These are phyloP conservation scores for Lactarius deliciosus DNA, from an alignment of 768 basidiomycete genomes.

Conservation along the genomic window DNA sequence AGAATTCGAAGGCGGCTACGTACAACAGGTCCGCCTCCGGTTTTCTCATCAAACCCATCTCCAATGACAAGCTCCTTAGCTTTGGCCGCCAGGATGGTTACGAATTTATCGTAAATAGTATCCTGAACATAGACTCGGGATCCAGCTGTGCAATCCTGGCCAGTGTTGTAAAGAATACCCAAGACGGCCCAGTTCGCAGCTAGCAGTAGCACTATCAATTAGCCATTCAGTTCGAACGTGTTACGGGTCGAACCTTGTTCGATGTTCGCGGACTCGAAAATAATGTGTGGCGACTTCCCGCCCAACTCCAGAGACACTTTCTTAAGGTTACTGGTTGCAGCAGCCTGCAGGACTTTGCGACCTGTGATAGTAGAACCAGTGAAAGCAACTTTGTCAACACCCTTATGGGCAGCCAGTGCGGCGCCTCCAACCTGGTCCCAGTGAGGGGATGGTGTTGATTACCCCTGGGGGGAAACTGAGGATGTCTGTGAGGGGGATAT, in stretches of 20 bases:
- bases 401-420: constrained; percentile 75
- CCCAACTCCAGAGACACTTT: constrained; percentile 96
- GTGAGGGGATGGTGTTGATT: constrained; percentile 82
- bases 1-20: constrained; percentile 30
- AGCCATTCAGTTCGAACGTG: not conserved
- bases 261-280: constrained; percentile 90
- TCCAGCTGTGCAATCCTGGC: constrained; percentile 94
- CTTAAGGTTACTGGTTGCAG: constrained; percentile 91
- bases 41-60: constrained; percentile 74
- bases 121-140: constrained; percentile 90
- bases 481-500: constrained; percentile 16
- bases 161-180: constrained; percentile 84
- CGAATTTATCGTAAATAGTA: constrained; percentile 81
- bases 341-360: constrained; percentile 86
- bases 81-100: constrained; percentile 61
- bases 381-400: constrained; percentile 94
- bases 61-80: constrained; percentile 72
- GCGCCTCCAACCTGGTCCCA: constrained; percentile 82
- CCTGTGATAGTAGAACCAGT: constrained; percentile 92
- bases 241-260: constrained; percentile 60
- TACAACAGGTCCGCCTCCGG: constrained; percentile 83
- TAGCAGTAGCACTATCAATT: constrained; percentile 30
- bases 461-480: constrained; percentile 87
- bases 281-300: constrained; percentile 85
- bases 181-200: constrained; percentile 86